Evolutionary conservation across 768 basidiomycete species (phyloP).

Genomic region (Boletus rubroflammeus): DNA sequence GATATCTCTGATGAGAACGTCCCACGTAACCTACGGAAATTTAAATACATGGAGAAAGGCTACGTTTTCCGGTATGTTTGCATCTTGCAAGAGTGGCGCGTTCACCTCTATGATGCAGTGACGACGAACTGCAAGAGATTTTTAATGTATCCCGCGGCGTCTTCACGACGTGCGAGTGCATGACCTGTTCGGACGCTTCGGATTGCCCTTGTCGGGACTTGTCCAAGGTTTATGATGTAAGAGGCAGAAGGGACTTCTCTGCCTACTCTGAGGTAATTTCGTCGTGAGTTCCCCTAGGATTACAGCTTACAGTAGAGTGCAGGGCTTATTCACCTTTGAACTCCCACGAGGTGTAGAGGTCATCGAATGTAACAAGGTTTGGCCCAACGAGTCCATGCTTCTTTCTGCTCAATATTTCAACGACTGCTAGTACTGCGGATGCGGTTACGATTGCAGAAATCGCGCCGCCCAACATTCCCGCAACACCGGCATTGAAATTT

Average conservation of each 20-base stretch:
- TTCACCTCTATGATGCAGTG: slow-evolving; percentile 15
- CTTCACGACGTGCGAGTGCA: slow-evolving; percentile 46
- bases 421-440: slow-evolving; percentile 41
- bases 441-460: slow-evolving; percentile 47
- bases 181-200: slow-evolving; percentile 30
- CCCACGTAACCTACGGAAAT: slow-evolving; percentile 41
- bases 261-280: slow-evolving; percentile 43
- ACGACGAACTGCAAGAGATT: slow-evolving; percentile 10
- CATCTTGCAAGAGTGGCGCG: neutral
- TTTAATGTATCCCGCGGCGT: slow-evolving; percentile 30
- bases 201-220: slow-evolving; percentile 48
- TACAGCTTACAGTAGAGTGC: neutral
- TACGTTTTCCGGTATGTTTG: slow-evolving; percentile 45
- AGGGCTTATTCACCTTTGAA: slow-evolving; percentile 52
- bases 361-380: slow-evolving; percentile 64
- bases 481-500: slow-evolving; percentile 57
- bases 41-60: slow-evolving; percentile 50
- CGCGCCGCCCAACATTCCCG: slow-evolving; percentile 61
- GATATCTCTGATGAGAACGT: slow-evolving; percentile 35
- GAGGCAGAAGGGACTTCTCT: slow-evolving; percentile 26
- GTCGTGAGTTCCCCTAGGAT: neutral
- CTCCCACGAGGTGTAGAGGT: slow-evolving; percentile 44
- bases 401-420: neutral
- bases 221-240: slow-evolving; percentile 37
- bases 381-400: slow-evolving; percentile 1